Conservation (phyloP, 129 eudicot genomes). For the Solidago caesia region DNA sequence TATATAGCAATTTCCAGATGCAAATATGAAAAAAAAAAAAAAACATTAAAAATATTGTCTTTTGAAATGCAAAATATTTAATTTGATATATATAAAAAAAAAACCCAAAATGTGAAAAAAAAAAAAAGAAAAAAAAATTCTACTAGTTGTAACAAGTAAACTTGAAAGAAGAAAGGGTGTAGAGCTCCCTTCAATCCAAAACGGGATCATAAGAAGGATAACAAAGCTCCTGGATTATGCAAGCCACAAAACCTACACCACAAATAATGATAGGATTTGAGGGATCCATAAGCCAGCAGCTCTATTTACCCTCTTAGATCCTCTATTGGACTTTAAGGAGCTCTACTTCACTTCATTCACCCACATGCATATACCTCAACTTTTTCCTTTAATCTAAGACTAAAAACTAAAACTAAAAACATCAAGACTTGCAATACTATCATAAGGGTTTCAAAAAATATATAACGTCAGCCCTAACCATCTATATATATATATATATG, state of each 20-base stretch:
- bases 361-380: not conserved
- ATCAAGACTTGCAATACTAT: not conserved
- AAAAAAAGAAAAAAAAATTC: no score
- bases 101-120: no score
- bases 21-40: no score
- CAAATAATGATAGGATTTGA: slow-evolving; percentile 38
- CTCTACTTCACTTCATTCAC: slow-evolving; percentile 41
- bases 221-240: slow-evolving; percentile 69
- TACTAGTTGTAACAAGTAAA: no score
- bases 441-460: not conserved
- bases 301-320: slow-evolving; percentile 47
- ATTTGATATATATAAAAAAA: no score
- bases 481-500: not conserved
- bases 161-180: slow-evolving; percentile 26
- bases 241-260: slow-evolving; percentile 59
- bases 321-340: slow-evolving; percentile 81
- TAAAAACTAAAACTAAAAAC: not conserved
- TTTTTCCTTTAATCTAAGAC: not conserved
- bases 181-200: slow-evolving; percentile 96
- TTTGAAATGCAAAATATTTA: no score
- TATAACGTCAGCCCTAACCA: slow-evolving; percentile 29
- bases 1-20: no score
- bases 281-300: slow-evolving; percentile 78
- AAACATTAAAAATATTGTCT: no score
- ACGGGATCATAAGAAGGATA: slow-evolving; percentile 43